These are phyloP conservation scores for Gyrodon lividus DNA, from an alignment of 768 basidiomycete genomes.

Conservation along the genomic window DNA sequence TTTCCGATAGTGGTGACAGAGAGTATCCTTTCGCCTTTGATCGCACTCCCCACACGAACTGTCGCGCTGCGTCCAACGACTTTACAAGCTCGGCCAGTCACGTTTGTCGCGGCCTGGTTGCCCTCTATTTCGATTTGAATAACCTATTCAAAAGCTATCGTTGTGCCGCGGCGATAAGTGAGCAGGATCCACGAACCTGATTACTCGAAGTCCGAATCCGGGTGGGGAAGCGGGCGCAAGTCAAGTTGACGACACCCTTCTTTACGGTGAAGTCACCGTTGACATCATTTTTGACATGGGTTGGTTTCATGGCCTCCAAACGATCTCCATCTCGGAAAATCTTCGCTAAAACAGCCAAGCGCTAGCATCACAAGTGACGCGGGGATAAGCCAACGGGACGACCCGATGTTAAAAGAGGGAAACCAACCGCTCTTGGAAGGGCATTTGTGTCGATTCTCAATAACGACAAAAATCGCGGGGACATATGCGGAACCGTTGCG, in stretches of 20 bases:
- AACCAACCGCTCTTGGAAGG: constrained; percentile 31
- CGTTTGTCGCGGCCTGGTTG: neutral
- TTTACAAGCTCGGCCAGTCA: constrained; percentile 22
- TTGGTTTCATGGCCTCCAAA: constrained; percentile 49
- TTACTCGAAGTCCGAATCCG: constrained; percentile 36
- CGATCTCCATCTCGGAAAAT: constrained; percentile 44
- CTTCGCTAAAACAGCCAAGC: constrained; percentile 45
- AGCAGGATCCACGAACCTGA: constrained; percentile 33
- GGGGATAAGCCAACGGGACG: neutral
- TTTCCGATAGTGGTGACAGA: constrained; percentile 52
- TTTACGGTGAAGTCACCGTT: constrained; percentile 23
- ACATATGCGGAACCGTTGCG: constrained; percentile 25
- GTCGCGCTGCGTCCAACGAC: constrained; percentile 38
- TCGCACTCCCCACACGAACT: constrained; percentile 26
- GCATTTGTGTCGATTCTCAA: constrained; percentile 25
- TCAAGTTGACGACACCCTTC: constrained; percentile 34
- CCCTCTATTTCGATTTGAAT: constrained; percentile 19
- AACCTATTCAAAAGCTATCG: constrained; percentile 6
- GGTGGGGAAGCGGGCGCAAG: constrained; percentile 43
- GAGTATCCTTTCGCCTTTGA: constrained; percentile 17
- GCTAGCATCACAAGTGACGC: constrained; percentile 26
- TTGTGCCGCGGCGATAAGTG: neutral
- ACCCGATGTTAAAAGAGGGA: neutral
- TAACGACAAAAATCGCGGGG: constrained; percentile 11
- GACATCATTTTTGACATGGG: constrained; percentile 42